A percentile compares a stretch with the other conserved stretches of the same genome.
Evolutionary conservation across 495 filamentous ascomycete species (phyloP).

Genomic region (Terfezia boudieri): DNA sequence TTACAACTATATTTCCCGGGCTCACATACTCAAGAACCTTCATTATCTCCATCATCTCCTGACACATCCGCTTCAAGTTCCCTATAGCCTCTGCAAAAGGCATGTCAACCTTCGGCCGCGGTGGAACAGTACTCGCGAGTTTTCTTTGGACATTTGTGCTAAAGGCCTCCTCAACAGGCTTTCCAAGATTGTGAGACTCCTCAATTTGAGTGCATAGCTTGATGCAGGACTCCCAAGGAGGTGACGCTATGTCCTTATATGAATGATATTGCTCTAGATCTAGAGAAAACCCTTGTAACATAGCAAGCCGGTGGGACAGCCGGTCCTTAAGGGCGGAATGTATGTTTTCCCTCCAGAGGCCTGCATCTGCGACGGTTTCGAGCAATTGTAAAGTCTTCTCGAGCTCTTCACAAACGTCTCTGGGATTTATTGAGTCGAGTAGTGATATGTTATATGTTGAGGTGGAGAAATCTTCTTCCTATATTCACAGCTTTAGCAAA

Average conservation of each 20-base stretch:
- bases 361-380: background rate
- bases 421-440: slow-evolving; percentile 35
- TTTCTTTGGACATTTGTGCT: slow-evolving; percentile 75
- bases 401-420: slow-evolving; percentile 12
- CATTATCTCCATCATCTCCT: slow-evolving; percentile 46
- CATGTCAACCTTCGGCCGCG: slow-evolving; percentile 65
- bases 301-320: slow-evolving; percentile 38
- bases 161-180: slow-evolving; percentile 50
- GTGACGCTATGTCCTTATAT: slow-evolving; percentile 12
- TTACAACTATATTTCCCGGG: background rate
- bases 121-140: slow-evolving; percentile 78
- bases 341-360: slow-evolving; percentile 27
- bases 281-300: slow-evolving; percentile 32
- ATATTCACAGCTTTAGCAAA: slow-evolving; percentile 13
- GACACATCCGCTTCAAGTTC: slow-evolving; percentile 46
- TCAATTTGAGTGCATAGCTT: slow-evolving; percentile 28
- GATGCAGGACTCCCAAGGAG: slow-evolving; percentile 25
- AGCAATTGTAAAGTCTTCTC: background rate
- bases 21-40: slow-evolving; percentile 38
- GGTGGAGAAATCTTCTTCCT: slow-evolving; percentile 93
- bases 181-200: slow-evolving; percentile 37
- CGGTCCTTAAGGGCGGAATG: slow-evolving; percentile 38
- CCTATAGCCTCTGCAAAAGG: slow-evolving; percentile 45
- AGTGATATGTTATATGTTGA: slow-evolving; percentile 68
- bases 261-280: slow-evolving; percentile 25